A percentile compares a stretch with the other conserved stretches of the same genome.
Conservation (phyloP, 768 basidiomycete species). For the Lentinus brumalis region DNA sequence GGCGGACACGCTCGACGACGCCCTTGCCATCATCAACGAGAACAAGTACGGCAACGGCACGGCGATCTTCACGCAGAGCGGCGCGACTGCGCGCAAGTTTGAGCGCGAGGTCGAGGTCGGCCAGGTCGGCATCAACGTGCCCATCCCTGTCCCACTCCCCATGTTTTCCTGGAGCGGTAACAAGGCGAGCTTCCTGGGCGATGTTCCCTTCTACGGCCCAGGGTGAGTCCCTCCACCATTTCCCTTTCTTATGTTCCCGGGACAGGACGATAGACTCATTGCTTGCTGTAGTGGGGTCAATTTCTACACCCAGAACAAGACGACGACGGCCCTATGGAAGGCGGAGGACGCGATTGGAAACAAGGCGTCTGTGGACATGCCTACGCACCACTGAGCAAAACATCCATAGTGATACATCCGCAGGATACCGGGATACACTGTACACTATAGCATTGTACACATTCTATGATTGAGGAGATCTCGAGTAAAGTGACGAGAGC, state of each 20-base stretch:
- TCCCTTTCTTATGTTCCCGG: neutral
- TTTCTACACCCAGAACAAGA: constrained; percentile 98
- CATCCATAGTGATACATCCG: neutral
- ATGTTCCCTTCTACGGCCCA: constrained; percentile 91
- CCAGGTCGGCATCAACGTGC: constrained; percentile 92
- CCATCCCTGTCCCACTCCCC: constrained; percentile 88
- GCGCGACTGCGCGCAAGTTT: constrained; percentile 92
- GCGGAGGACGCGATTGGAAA: constrained; percentile 80
- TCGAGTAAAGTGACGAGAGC: too few relatives aligned
- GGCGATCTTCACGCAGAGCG: constrained; percentile 95
- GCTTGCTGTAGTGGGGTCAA: constrained; percentile 67
- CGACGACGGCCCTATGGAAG: constrained; percentile 91
- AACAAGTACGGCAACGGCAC: constrained; percentile 94
- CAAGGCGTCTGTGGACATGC: constrained; percentile 86
- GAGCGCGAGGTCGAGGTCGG: constrained; percentile 87
- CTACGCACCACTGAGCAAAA: constrained; percentile 61
- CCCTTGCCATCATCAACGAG: constrained; percentile 83
- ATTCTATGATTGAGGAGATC: neutral
- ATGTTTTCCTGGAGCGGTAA: constrained; percentile 99
- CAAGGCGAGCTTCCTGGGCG: constrained; percentile 83
- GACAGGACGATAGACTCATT: neutral
- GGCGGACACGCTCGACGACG: constrained; percentile 87
- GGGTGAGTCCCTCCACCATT: constrained; percentile 44
- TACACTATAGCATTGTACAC: constrained; percentile 9
- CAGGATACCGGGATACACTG: constrained; percentile 8